phyloP scores from a whole-genome alignment of 108 stramenopile species.

The Fragilaria crotonensis region DNA sequence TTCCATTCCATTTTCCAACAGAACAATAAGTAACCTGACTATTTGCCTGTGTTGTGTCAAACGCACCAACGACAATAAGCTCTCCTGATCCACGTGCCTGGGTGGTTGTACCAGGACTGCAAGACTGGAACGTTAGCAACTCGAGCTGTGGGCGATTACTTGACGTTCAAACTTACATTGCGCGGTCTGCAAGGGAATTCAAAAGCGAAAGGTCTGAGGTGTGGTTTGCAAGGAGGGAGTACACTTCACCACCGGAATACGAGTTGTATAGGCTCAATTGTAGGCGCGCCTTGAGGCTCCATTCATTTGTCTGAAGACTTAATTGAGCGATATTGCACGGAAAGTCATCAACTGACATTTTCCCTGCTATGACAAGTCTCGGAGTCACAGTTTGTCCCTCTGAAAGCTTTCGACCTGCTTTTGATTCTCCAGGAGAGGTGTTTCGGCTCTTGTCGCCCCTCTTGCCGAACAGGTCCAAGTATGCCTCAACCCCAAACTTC shows the following conservation, averaged over 20 bases:
- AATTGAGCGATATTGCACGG: constrained; percentile 80
- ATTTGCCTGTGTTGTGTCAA: constrained; percentile 87
- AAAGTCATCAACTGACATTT: constrained; percentile 72
- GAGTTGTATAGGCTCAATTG: constrained; percentile 81
- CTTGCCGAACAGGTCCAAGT: background rate
- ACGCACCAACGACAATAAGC: constrained; percentile 89
- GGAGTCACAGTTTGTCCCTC: constrained; percentile 5
- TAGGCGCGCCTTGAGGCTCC: constrained; percentile 71
- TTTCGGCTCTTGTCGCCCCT: background rate
- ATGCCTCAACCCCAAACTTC: background rate
- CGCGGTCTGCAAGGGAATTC: background rate
- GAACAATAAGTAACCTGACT: constrained; percentile 93
- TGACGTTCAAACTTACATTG: background rate
- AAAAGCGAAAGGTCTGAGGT: constrained; percentile 11
- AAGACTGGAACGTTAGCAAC: background rate
- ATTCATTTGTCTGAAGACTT: constrained; percentile 53
- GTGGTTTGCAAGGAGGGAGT: constrained; percentile 74
- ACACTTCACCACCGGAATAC: constrained; percentile 83
- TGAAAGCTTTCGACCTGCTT: background rate
- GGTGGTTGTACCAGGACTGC: background rate
- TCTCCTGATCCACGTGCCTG: constrained; percentile 41
- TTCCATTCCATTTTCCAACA: constrained; percentile 86
- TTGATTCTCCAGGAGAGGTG: background rate
- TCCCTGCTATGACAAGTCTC: constrained; percentile 78
- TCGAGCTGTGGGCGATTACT: background rate